These are phyloP conservation scores for Psilocybe subaeruginosa DNA, from an alignment of 768 basidiomycete species.

Conservation along the genomic window DNA sequence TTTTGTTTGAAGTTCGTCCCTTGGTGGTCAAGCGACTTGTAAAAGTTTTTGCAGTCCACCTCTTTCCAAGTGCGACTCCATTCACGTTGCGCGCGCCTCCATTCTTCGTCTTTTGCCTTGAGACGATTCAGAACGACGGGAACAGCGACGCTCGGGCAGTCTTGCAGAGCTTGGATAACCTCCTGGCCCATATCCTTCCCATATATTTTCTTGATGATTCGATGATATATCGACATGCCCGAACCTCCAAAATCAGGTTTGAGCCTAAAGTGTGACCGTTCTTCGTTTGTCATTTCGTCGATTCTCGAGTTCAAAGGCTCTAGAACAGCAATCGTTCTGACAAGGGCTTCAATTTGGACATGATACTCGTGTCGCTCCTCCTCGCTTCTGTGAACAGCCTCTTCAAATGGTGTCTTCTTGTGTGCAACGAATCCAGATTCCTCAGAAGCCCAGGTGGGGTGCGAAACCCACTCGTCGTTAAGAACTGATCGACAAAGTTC, in stretches of 20 bases:
- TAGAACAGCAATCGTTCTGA: constrained; percentile 87
- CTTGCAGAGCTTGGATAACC: constrained; percentile 86
- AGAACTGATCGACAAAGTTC: constrained; percentile 94
- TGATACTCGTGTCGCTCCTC: constrained; percentile 99
- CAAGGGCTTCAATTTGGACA: constrained; percentile 89
- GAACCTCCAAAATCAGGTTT: constrained; percentile 89
- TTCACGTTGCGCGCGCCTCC: constrained; percentile 91
- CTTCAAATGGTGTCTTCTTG: constrained; percentile 97
- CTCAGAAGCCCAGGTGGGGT: constrained; percentile 98
- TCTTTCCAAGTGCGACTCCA: constrained; percentile 98
- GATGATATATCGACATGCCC: constrained; percentile 86
- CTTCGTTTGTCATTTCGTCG: constrained; percentile 87
- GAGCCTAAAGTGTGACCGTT: constrained; percentile 79
- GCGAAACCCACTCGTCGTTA: constrained; percentile 98
- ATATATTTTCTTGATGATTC: constrained; percentile 93
- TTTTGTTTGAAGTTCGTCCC: constrained; percentile 93
- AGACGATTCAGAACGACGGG: constrained; percentile 90
- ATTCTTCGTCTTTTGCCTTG: constrained; percentile 95
- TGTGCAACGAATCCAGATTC: constrained; percentile 93
- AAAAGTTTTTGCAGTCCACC: constrained; percentile 96
- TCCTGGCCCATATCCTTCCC: constrained; percentile 77
- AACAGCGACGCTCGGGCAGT: constrained; percentile 86
- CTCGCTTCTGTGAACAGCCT: constrained; percentile 94
- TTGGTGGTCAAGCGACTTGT: constrained; percentile 96
- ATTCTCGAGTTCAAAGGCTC: constrained; percentile 87